Evolutionary conservation across 2,329 filamentous ascomycete species (phyloP).

Genomic region (Ascochyta pisi): DNA sequence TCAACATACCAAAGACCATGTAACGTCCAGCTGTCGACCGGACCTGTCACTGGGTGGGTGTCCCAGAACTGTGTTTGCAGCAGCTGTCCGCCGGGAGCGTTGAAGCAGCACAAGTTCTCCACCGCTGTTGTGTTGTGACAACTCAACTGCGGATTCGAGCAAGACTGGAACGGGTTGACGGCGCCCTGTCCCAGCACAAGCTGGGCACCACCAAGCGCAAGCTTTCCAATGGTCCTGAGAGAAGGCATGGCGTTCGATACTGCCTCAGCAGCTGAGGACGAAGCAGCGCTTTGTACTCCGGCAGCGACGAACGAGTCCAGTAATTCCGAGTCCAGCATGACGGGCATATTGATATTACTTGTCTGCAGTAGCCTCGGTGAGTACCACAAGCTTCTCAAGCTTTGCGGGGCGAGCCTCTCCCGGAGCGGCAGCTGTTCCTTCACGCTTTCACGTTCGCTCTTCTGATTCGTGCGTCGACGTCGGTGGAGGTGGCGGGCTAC

Average conservation of each 20-base stretch:
- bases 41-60: constrained; percentile 68
- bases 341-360: constrained; percentile 24
- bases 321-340: constrained; percentile 31
- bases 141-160: constrained; percentile 59
- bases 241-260: constrained; percentile 44
- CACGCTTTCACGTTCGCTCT: constrained; percentile 26
- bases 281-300: constrained; percentile 38
- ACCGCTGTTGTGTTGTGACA: constrained; percentile 69
- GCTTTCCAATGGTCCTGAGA: constrained; percentile 45
- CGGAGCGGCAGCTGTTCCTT: constrained; percentile 30
- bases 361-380: constrained; percentile 10
- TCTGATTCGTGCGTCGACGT: constrained; percentile 29
- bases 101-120: constrained; percentile 76
- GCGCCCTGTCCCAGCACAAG: constrained; percentile 31
- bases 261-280: constrained; percentile 25
- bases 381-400: constrained; percentile 32
- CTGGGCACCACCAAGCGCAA: constrained; percentile 36
- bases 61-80: constrained; percentile 84
- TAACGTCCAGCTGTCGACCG: constrained; percentile 74
- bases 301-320: constrained; percentile 13
- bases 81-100: constrained; percentile 72
- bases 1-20: constrained; percentile 69
- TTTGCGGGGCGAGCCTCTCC: constrained; percentile 38
- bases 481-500: constrained; percentile 8
- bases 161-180: constrained; percentile 30